phyloP scores from a whole-genome alignment of 2,329 filamentous ascomycete genomes.

The Neoscytalidium dimidiatum region DNA sequence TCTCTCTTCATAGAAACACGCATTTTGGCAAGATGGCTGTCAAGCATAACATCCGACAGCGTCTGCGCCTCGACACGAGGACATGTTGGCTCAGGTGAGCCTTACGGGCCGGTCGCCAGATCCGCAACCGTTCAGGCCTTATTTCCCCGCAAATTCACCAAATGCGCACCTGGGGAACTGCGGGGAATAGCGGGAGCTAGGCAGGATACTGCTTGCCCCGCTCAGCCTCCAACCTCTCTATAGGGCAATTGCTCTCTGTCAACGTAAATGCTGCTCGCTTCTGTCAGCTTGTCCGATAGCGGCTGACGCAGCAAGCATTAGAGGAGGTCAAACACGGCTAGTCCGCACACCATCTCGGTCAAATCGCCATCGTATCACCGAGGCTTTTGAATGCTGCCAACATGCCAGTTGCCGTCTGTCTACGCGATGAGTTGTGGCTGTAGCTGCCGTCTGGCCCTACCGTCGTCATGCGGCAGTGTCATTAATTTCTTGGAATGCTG shows the following conservation, averaged over 20 bases:
- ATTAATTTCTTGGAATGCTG: neutral
- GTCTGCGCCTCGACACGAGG: neutral
- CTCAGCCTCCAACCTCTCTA: neutral
- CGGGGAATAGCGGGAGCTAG: neutral
- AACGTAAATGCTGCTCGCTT: neutral
- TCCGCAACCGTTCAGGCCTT: neutral
- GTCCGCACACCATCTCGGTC: neutral
- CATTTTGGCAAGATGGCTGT: neutral
- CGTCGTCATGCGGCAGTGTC: neutral
- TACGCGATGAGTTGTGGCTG: neutral
- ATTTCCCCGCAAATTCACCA: neutral
- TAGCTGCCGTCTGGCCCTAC: neutral
- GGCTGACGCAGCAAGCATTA: neutral
- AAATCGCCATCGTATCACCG: neutral
- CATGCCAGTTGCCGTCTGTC: neutral
- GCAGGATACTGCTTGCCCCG: neutral
- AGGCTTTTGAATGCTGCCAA: neutral
- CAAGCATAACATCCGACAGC: too few relatives aligned
- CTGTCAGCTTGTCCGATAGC: neutral
- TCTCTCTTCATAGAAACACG: too few relatives aligned
- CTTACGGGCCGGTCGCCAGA: neutral
- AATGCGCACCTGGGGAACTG: neutral
- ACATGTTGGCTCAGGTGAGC: neutral
- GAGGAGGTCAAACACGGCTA: neutral
- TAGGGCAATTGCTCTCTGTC: neutral